Percentiles rank a stretch among this genome's conserved stretches.
Evolutionary conservation across 2,329 filamentous ascomycete species (phyloP).

Genomic region (Pezicula rhizophila): DNA sequence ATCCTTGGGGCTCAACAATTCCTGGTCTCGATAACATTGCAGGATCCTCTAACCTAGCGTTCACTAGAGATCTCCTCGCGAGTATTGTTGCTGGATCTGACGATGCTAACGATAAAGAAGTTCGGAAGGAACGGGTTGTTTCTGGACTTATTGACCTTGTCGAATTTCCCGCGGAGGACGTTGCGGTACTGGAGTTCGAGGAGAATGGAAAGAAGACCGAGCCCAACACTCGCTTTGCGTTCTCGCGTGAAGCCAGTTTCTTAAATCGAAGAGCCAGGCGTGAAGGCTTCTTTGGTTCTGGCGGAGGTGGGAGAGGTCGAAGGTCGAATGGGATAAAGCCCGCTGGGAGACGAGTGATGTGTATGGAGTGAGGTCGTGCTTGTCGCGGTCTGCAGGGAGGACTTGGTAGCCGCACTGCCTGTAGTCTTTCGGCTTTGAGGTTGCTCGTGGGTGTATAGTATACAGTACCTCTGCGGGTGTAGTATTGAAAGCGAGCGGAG

Average conservation of each 20-base stretch:
- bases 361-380: constrained; percentile 49
- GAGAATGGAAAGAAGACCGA: constrained; percentile 24
- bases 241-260: constrained; percentile 41
- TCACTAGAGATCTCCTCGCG: constrained; percentile 15
- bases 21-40: constrained; percentile 15
- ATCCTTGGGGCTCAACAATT: constrained; percentile 4
- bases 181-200: constrained; percentile 9
- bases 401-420: constrained; percentile 24
- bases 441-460: constrained; percentile 18
- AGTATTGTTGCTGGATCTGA: constrained; percentile 16
- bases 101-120: constrained; percentile 14
- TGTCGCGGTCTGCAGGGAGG: constrained; percentile 43
- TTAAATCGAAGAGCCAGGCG: constrained; percentile 29
- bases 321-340: constrained; percentile 34
- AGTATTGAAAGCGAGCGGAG: constrained; percentile 15
- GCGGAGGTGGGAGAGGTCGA: constrained; percentile 20
- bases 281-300: constrained; percentile 24
- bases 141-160: constrained; percentile 19
- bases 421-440: constrained; percentile 8
- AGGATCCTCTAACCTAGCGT: constrained; percentile 2
- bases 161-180: constrained; percentile 15
- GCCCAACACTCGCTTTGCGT: constrained; percentile 27
- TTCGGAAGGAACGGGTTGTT: constrained; percentile 4
- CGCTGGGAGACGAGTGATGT: constrained; percentile 43
- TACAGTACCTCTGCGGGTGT: constrained; percentile 21